These are phyloP conservation scores for Mortierella hygrophila DNA, from an alignment of 192 early-diverging fungal genomes.

Conservation along the genomic window DNA sequence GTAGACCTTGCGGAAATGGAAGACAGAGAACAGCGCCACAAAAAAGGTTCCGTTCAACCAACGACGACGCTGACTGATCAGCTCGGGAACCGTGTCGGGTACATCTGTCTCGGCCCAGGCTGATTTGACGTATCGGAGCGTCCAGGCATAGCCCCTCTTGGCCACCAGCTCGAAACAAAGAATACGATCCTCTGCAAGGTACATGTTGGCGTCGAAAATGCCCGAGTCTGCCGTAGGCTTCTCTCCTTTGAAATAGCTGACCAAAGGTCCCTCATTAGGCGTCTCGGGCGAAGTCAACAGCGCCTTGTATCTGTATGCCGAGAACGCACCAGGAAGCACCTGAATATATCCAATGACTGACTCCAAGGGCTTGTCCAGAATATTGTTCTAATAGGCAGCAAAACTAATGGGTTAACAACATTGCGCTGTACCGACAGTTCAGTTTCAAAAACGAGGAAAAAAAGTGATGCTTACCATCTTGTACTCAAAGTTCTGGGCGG, in stretches of 20 bases:
- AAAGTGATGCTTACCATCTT: conserved; percentile 64
- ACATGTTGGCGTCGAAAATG: conserved; percentile 68
- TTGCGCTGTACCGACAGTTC: too few species aligned
- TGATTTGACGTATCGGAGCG: conserved; percentile 75
- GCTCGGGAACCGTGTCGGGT: conserved; percentile 75
- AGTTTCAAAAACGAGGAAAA: neutral
- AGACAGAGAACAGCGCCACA: conserved; percentile 76
- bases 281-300: conserved; percentile 65
- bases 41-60: conserved; percentile 90
- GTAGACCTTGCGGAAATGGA: conserved; percentile 71
- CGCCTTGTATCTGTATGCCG: conserved; percentile 79
- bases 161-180: conserved; percentile 88
- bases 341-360: conserved; percentile 84
- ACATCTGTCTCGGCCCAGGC: conserved; percentile 83
- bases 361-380: conserved; percentile 83
- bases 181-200: conserved; percentile 85
- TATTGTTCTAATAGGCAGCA: conserved; percentile 60
- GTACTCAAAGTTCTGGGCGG: conserved; percentile 85
- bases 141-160: conserved; percentile 68
- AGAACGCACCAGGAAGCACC: conserved; percentile 87
- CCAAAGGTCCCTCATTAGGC: conserved; percentile 71
- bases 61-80: conserved; percentile 85
- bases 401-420: neutral
- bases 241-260: conserved; percentile 80
- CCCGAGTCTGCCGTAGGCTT: conserved; percentile 57